Evolutionary conservation across 140 eudicot species (phyloP).

Genomic region (Oenanthe javanica): DNA sequence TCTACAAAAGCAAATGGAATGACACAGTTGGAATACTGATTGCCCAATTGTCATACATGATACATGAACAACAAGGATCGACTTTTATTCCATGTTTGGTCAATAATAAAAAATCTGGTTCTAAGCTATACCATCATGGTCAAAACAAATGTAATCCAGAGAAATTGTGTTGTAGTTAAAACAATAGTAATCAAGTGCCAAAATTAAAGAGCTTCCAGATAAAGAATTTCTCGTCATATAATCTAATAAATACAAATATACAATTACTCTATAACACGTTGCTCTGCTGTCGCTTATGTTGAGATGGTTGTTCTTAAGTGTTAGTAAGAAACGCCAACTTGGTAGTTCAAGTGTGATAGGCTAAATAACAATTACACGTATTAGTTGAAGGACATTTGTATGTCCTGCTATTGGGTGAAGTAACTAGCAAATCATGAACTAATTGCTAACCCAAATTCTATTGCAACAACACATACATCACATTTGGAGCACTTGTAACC

Average conservation of each 20-base stretch:
- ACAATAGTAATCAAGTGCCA: not conserved
- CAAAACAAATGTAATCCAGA: not conserved
- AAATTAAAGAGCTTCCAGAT: not conserved
- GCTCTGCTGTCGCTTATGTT: not conserved
- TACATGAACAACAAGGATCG: not conserved
- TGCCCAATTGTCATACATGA: not conserved
- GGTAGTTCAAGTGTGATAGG: not conserved
- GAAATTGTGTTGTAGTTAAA: not conserved
- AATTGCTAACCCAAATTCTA: too few species aligned
- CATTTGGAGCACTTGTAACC: not conserved
- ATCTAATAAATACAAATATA: not conserved
- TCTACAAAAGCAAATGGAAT: constrained; percentile 29
- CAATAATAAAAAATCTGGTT: not conserved
- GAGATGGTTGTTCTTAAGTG: not conserved
- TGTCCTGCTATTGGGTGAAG: not conserved
- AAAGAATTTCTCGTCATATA: not conserved
- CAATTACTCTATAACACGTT: not conserved
- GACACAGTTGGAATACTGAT: not conserved
- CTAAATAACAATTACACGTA: not conserved
- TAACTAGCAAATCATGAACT: too few species aligned
- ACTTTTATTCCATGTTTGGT: not conserved
- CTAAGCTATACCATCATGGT: not conserved
- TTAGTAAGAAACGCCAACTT: not conserved
- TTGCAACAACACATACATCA: not conserved
- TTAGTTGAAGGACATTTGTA: not conserved